Base-by-base conservation (phyloP, 495 filamentous ascomycete species). In the Aspergillus bertholletiae region DNA sequence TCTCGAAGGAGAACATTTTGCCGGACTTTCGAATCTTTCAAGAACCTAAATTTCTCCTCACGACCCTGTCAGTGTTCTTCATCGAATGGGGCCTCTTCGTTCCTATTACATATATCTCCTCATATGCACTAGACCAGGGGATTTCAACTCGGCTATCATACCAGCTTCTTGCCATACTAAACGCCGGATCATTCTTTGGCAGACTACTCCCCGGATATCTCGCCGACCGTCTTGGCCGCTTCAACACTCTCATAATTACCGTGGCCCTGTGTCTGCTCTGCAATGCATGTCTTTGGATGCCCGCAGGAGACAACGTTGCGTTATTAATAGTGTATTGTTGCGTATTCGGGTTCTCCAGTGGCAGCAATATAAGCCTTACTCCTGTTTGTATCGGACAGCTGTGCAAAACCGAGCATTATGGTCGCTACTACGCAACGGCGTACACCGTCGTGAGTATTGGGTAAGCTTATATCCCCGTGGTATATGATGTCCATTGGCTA, bases 361-460 rank as follows among this genome's bases (percentile, higher is more conserved):
- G 93, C 5, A 88, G 85, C 53, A 94, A 94, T 56, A 87, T 97
- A 51, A 86, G 85, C 22, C 68, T 97, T 46, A 88, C 89, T 2
- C 92, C 92, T 0, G 92, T 96, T 3, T 96, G 91, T 61, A 82
- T 97, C 11, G 90, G 92, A 5, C 90, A 96, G 74, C 80, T 96
- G 26, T 97, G 92, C 71, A 85, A 88, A 50, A 89, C 90, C 5
- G 82, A 91, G 51, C 76, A 92, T 47, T 96, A 94, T 57, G 93
- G 93, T 4, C 76, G 88, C 46, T 92, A 88, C 57, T 96, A 85
- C 60, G 88, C 92, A 15, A 94, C 92, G 2, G 85, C 86, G 54
- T 94, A 96, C 71, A 94, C 91, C 58, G 78, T 96, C 27, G 92
- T 93, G 26, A 90, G 88, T 56, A 90, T 97, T 68, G 92, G 90